These are phyloP conservation scores for Ailanthus altissimus DNA, from an alignment of 345 rosid genomes.

Conservation along the genomic window DNA sequence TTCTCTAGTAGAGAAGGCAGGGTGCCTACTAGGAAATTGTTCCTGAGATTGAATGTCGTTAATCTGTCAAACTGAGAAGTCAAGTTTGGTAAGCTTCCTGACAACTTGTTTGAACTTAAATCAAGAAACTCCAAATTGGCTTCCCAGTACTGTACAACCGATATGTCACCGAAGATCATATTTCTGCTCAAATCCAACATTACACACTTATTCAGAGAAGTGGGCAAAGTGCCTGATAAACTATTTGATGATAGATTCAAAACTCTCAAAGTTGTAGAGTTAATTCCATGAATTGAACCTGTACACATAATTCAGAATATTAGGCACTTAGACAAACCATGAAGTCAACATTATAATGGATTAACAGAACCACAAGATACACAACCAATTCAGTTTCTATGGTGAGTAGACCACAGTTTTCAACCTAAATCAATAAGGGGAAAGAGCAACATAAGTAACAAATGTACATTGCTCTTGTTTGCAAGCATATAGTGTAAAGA, in stretches of 20 bases:
- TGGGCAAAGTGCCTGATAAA: constrained; percentile 70
- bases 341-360: not conserved
- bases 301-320: constrained; percentile 32
- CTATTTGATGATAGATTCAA: constrained; percentile 80
- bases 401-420: not conserved
- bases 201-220: constrained; percentile 41
- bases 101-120: constrained; percentile 79
- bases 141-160: constrained; percentile 64
- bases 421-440: not conserved
- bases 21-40: constrained; percentile 64
- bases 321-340: constrained; percentile 6
- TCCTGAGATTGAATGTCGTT: constrained; percentile 52
- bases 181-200: constrained; percentile 76
- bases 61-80: constrained; percentile 55
- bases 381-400: not conserved
- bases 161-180: constrained; percentile 59
- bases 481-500: not conserved
- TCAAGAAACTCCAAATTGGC: constrained; percentile 67
- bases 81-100: constrained; percentile 69
- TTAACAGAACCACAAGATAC: not conserved
- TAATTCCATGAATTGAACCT: constrained; percentile 64
- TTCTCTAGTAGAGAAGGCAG: constrained; percentile 61
- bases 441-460: not conserved
- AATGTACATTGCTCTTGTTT: not conserved
- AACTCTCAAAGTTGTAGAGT: constrained; percentile 58